These are phyloP conservation scores for Tylopilus vinaceipallidus DNA, from an alignment of 768 basidiomycete species.

Conservation along the genomic window DNA sequence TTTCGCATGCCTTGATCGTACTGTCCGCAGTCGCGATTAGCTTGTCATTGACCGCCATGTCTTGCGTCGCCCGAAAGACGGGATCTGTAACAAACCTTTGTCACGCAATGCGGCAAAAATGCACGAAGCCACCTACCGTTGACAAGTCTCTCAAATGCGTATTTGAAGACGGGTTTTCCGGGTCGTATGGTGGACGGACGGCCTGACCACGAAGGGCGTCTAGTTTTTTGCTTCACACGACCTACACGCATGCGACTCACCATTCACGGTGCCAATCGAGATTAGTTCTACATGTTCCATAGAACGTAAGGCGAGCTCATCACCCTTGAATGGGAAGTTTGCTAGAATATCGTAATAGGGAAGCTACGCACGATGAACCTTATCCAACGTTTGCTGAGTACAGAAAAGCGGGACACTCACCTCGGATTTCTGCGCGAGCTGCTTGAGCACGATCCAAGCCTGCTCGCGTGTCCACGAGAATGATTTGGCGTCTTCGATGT, in stretches of 20 bases:
- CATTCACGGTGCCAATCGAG: conserved; percentile 71
- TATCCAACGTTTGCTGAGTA: conserved; percentile 19
- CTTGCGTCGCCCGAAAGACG: conserved; percentile 77
- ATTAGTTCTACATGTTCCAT: conserved; percentile 93
- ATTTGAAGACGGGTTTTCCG: conserved; percentile 87
- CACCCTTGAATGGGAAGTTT: conserved; percentile 90
- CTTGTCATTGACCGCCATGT: conserved; percentile 77
- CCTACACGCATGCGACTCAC: conserved; percentile 34
- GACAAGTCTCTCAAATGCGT: conserved; percentile 80
- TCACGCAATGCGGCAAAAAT: neutral
- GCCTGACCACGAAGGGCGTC: conserved; percentile 42
- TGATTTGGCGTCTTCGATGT: conserved; percentile 80
- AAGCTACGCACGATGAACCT: conserved; percentile 41
- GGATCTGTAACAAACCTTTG: conserved; percentile 53
- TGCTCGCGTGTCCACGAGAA: conserved; percentile 86
- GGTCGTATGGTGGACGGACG: conserved; percentile 82
- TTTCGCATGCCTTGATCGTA: conserved; percentile 69
- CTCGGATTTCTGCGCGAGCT: conserved; percentile 65
- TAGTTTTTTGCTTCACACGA: no score
- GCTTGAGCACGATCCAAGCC: conserved; percentile 79
- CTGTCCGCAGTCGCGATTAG: conserved; percentile 56
- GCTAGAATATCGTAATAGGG: conserved; percentile 80
- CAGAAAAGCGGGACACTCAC: conserved; percentile 35
- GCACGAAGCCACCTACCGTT: conserved; percentile 54
- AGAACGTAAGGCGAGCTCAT: conserved; percentile 72